Evolutionary conservation across 768 basidiomycete genomes (phyloP).

Genomic region (Pleurotus giganteus): DNA sequence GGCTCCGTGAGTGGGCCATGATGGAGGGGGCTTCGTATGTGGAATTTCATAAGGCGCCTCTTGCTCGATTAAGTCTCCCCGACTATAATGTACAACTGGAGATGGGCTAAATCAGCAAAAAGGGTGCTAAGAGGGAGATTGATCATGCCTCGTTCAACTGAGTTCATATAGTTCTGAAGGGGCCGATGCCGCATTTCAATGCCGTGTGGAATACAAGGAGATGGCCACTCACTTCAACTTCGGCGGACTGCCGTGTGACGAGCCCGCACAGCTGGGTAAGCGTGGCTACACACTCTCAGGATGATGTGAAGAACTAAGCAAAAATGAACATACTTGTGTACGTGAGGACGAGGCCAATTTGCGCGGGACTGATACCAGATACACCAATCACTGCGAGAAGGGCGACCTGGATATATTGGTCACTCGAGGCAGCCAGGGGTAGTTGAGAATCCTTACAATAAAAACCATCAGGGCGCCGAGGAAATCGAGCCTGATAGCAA

Average conservation of each 20-base stretch:
- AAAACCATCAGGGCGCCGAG: constrained; percentile 61
- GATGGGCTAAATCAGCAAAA: not conserved
- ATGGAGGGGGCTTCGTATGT: constrained; percentile 47
- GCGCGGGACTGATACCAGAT: constrained; percentile 57
- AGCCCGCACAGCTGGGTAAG: constrained; percentile 52
- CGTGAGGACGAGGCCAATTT: constrained; percentile 71
- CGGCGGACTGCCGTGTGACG: constrained; percentile 58
- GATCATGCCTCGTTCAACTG: constrained; percentile 49
- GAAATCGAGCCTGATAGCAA: constrained; percentile 69
- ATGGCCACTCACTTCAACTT: constrained; percentile 52
- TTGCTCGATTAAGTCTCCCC: constrained; percentile 47
- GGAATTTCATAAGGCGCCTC: constrained; percentile 65
- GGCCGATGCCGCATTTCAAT: constrained; percentile 1
- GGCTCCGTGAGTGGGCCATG: constrained; percentile 64
- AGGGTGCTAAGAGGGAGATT: not conserved
- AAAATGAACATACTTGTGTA: constrained; percentile 47
- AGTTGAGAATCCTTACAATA: constrained; percentile 39
- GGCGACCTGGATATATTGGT: constrained; percentile 44
- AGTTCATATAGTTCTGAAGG: constrained; percentile 61
- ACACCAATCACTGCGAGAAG: constrained; percentile 59
- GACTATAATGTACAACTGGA: constrained; percentile 54
- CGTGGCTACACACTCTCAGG: constrained; percentile 29
- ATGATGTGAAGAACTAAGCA: not conserved
- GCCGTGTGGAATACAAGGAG: not conserved
- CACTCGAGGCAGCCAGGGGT: not conserved